phyloP scores from a whole-genome alignment of 208 protist genomes.

The Acanthamoeba triangularis region DNA sequence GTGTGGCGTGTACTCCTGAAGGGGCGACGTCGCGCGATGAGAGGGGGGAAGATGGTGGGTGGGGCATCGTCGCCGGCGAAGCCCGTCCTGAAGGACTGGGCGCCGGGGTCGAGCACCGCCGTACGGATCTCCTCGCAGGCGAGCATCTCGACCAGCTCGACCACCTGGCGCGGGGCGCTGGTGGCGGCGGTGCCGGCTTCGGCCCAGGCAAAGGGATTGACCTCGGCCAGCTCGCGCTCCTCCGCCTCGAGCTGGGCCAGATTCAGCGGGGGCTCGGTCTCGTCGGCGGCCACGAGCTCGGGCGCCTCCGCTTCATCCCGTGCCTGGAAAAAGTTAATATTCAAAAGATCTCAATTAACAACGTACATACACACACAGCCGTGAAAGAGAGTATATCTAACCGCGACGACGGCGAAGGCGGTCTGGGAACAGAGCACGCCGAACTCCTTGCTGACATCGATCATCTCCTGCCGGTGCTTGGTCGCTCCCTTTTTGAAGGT shows the following conservation, averaged over 20 bases:
- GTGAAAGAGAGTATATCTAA: no score
- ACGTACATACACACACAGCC: no score
- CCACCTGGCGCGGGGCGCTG: no score
- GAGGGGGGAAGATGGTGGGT: conserved; percentile 97
- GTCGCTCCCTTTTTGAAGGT: not conserved
- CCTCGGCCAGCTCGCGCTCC: not conserved
- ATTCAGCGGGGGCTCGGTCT: no score
- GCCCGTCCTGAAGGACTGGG: conserved; percentile 79
- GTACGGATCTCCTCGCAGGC: no score
- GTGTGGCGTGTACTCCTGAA: no score
- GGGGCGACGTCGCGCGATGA: conserved; percentile 97
- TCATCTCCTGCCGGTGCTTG: not conserved
- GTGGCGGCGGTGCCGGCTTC: no score
- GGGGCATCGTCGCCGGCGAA: conserved; percentile 98
- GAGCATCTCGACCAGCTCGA: no score
- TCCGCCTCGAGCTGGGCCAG: not conserved
- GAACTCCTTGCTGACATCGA: not conserved
- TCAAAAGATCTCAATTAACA: no score
- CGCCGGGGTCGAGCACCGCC: conserved; percentile 86
- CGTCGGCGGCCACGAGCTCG: conserved; percentile 1
- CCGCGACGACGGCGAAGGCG: not conserved
- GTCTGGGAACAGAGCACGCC: conserved; percentile 9
- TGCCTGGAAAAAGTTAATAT: not conserved
- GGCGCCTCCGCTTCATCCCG: not conserved
- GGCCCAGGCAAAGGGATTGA: not conserved